Base-by-base conservation (phyloP, 1,284 basidiomycete species). In the Malassezia caprae region DNA sequence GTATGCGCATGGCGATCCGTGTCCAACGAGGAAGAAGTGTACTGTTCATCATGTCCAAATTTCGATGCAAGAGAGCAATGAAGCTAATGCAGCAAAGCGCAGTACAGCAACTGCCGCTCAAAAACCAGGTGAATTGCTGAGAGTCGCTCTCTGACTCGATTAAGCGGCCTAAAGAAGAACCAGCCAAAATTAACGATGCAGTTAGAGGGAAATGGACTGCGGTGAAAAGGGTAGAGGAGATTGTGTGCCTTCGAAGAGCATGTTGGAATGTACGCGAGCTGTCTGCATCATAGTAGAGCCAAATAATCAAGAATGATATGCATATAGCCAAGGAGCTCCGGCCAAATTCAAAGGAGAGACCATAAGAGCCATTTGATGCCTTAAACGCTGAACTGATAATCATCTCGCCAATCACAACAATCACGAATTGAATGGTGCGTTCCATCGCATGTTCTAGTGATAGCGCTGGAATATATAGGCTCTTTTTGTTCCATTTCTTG, bases 141-240 rank as follows among this genome's bases (percentile, higher is more conserved):
- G 62, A 57, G 26, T 59, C 27, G 7, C 51, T 32, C 24, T 60
- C 30, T 8, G 48, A 37, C 13, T 31, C 12, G 45, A 72, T 61
- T 21, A 73, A 45, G 11, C 57, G 39, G 15, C 59, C 53, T 3
- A 71, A 43, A 15, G 64, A 53, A 0, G 64, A 47, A 2, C 64
- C 58, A 57, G 66, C 60, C 8, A 73, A 50, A 15, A 75, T 64
- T 8, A 75, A 48, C 11, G 62, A 53, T 0, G 70, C 72, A 4
- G 63, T 65, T 1, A 75, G 58, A 1, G 74, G 71, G 19, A 67
- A 75, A 48, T 76, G 74, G 4, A 75, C 48, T 31, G 65, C 61
- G 12, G 63, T 58, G 35, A 68, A 76, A n/a, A 59, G 56, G 43
- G 72, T 65, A 8, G 62, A 59, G 12, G 70, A 65, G 26, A 65